These are phyloP conservation scores for Blastobotrys mokoenaii DNA, from an alignment of 805 yeast species.

Conservation along the genomic window DNA sequence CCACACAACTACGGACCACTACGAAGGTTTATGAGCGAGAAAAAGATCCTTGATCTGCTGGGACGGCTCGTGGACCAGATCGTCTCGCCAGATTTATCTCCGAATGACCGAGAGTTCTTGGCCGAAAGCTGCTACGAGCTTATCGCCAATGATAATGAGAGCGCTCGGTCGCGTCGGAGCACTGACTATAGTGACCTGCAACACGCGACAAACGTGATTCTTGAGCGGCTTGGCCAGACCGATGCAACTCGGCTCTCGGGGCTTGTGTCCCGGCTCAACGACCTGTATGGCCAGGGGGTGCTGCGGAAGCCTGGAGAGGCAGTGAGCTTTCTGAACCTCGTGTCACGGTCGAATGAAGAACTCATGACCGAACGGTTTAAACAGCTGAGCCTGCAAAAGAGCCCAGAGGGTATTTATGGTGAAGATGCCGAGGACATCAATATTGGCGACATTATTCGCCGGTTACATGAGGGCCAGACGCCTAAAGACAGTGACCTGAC, in stretches of 20 bases:
- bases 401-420: not conserved
- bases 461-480: slow-evolving; percentile 11
- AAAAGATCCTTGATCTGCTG: slow-evolving; percentile 2
- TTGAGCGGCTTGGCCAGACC: not conserved
- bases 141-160: not conserved
- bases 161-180: not conserved
- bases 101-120: not conserved
- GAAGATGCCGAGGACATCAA: not conserved
- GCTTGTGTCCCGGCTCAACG: slow-evolving; percentile 5
- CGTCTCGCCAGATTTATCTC: not conserved
- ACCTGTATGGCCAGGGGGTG: not conserved
- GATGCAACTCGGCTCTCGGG: slow-evolving; percentile 4
- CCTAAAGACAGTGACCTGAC: slow-evolving; percentile 14
- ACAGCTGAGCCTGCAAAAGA: slow-evolving; percentile 1
- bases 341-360: not conserved
- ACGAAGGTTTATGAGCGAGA: not conserved
- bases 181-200: slow-evolving; percentile 2
- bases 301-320: slow-evolving; percentile 5
- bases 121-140: not conserved
- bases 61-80: slow-evolving; percentile 1
- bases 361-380: not conserved
- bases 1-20: too few species aligned
- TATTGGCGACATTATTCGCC: slow-evolving; percentile 6
- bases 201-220: not conserved
- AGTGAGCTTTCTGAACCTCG: slow-evolving; percentile 3